These are phyloP conservation scores for Solanum etuberosum DNA, from an alignment of 257 asterid genomes.

Conservation along the genomic window DNA sequence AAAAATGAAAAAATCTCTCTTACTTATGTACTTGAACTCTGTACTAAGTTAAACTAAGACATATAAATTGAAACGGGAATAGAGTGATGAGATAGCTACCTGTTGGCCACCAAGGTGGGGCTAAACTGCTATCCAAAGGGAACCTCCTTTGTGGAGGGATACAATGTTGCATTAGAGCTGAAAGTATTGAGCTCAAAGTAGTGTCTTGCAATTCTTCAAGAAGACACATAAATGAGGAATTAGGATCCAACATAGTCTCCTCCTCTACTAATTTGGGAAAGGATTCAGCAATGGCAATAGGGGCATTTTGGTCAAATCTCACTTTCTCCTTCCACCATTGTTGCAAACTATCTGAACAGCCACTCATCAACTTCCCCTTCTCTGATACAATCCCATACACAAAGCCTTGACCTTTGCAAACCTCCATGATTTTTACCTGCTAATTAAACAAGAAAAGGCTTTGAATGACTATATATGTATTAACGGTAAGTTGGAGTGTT, in stretches of 20 bases:
- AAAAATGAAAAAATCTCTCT: neutral
- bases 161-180: slow-evolving; percentile 50
- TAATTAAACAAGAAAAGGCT: neutral
- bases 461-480: neutral
- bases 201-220: slow-evolving; percentile 53
- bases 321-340: slow-evolving; percentile 66
- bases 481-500: neutral
- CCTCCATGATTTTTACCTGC: slow-evolving; percentile 42
- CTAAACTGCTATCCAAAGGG: slow-evolving; percentile 39
- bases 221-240: neutral
- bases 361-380: slow-evolving; percentile 45
- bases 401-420: slow-evolving; percentile 35
- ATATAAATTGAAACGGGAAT: neutral
- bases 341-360: slow-evolving; percentile 40
- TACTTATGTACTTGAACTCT: neutral
- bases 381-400: slow-evolving; percentile 7
- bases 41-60: neutral
- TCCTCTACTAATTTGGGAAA: neutral
- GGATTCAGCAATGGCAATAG: slow-evolving; percentile 31
- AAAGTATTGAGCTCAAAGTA: slow-evolving; percentile 41
- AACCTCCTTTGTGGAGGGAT: slow-evolving; percentile 45
- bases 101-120: slow-evolving; percentile 60
- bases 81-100: neutral
- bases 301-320: slow-evolving; percentile 42
- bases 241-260: slow-evolving; percentile 1